phyloP scores from a whole-genome alignment of 345 rosid species.

The Sonneratia alba region DNA sequence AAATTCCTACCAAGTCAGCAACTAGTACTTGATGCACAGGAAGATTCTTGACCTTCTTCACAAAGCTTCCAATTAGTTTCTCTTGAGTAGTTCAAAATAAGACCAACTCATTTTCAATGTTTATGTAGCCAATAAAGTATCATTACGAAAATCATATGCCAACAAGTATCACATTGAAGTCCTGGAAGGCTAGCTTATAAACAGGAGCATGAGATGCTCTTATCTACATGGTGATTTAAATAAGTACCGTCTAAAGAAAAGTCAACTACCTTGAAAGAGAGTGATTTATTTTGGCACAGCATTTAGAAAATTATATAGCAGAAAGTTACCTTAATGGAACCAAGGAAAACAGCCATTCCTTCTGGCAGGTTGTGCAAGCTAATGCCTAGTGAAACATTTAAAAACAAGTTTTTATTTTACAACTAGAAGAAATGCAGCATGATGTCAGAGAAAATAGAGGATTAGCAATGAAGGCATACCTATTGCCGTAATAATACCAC shows the following conservation, averaged over 20 bases:
- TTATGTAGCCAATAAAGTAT: neutral
- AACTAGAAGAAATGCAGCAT: neutral
- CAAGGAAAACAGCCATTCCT: slow-evolving; percentile 98
- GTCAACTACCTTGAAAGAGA: neutral
- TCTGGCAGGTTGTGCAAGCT: slow-evolving; percentile 99
- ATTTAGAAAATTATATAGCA: neutral
- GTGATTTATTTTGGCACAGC: neutral
- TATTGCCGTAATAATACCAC: slow-evolving; percentile 88
- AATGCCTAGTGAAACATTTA: slow-evolving; percentile 47
- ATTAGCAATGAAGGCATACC: slow-evolving; percentile 32
- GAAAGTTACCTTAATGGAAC: slow-evolving; percentile 77
- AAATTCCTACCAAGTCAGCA: neutral
- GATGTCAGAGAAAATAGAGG: neutral
- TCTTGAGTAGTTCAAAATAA: neutral
- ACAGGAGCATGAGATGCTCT: neutral
- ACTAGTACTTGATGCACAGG: neutral
- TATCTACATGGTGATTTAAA: neutral
- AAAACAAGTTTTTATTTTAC: neutral
- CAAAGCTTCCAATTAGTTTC: neutral
- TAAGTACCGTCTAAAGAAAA: neutral
- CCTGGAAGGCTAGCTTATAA: neutral
- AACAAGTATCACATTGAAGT: neutral
- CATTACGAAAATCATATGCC: neutral
- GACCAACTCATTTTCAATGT: neutral
- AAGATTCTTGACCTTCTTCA: neutral